A percentile compares a stretch with the other conserved stretches of the same genome.
Evolutionary conservation across 2,329 filamentous ascomycete species (phyloP).

Genomic region (Aspergillus pseudoterreus): DNA sequence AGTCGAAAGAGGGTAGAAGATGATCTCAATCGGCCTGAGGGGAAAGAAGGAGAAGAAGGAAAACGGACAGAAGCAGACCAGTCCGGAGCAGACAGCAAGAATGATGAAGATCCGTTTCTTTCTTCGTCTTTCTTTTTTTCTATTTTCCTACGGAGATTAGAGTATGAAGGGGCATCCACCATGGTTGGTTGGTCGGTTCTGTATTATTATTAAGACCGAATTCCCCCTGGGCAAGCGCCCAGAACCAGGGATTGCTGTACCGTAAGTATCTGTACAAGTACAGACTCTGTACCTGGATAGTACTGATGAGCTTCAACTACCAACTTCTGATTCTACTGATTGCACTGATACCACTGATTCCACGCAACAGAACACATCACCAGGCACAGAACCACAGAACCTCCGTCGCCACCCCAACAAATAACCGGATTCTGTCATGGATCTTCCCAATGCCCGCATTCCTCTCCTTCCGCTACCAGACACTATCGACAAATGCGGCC

Average conservation of each 20-base stretch:
- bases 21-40: slow-evolving; percentile 8
- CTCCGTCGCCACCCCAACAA: slow-evolving; percentile 1
- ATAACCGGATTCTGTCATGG: slow-evolving; percentile 6
- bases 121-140: background rate
- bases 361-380: too few species aligned
- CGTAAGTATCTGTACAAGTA: background rate
- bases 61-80: background rate
- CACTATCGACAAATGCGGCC: background rate
- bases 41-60: slow-evolving; percentile 4
- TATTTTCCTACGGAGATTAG: background rate
- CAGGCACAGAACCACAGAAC: too few species aligned
- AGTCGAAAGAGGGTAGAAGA: slow-evolving; percentile 6
- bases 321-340: too few species aligned
- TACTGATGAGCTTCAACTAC: too few species aligned
- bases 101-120: slow-evolving; percentile 1
- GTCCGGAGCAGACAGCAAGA: slow-evolving; percentile 3
- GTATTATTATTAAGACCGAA: too few species aligned
- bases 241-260: slow-evolving; percentile 10
- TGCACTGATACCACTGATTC: too few species aligned
- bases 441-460: background rate
- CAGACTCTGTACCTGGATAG: too few species aligned
- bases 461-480: background rate
- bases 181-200: too few species aligned
- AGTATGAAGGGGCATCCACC: background rate
- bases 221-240: slow-evolving; percentile 18